A percentile compares a stretch with the other conserved stretches of the same genome.
These are phyloP conservation scores for Pseudozyma flocculosa DNA, from an alignment of 1,284 basidiomycete species.

Conservation along the genomic window DNA sequence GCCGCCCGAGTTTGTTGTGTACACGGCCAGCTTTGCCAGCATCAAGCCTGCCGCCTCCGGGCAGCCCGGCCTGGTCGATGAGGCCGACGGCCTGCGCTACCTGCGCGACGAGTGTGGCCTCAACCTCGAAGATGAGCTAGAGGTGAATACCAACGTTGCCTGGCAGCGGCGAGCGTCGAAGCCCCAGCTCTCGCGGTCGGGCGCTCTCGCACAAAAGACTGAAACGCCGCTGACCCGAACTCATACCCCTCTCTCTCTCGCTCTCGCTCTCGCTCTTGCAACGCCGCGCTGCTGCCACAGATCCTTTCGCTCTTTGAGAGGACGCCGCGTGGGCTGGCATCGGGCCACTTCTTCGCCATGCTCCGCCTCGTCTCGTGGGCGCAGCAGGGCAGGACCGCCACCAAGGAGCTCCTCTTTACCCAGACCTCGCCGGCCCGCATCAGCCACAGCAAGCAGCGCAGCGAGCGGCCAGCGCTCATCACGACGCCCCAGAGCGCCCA, in stretches of 20 bases:
- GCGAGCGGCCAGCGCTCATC: no score
- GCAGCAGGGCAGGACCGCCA: slow-evolving; percentile 42
- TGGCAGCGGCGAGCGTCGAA: no score
- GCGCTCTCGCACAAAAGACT: no score
- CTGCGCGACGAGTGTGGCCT: slow-evolving; percentile 50
- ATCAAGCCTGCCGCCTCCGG: slow-evolving; percentile 50
- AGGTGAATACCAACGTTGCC: no score
- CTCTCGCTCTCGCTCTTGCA: neutral
- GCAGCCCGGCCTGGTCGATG: slow-evolving; percentile 48
- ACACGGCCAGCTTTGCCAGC: slow-evolving; percentile 39
- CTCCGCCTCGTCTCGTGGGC: slow-evolving; percentile 54
- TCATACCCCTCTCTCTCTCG: no score
- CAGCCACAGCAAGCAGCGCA: slow-evolving; percentile 8
- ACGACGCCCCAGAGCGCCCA: slow-evolving; percentile 24
- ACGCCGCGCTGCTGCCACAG: slow-evolving; percentile 3
- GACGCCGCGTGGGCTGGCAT: slow-evolving; percentile 45
- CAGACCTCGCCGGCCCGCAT: slow-evolving; percentile 46
- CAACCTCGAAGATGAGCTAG: slow-evolving; percentile 50
- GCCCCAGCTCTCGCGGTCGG: no score
- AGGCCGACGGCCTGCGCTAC: slow-evolving; percentile 52
- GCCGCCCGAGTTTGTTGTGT: slow-evolving; percentile 50
- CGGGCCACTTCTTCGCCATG: slow-evolving; percentile 55
- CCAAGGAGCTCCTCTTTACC: slow-evolving; percentile 47
- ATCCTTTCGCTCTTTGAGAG: slow-evolving; percentile 56
- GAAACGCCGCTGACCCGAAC: no score